Conservation (phyloP, 2,329 filamentous ascomycete genomes). For the Alternaria rosae region DNA sequence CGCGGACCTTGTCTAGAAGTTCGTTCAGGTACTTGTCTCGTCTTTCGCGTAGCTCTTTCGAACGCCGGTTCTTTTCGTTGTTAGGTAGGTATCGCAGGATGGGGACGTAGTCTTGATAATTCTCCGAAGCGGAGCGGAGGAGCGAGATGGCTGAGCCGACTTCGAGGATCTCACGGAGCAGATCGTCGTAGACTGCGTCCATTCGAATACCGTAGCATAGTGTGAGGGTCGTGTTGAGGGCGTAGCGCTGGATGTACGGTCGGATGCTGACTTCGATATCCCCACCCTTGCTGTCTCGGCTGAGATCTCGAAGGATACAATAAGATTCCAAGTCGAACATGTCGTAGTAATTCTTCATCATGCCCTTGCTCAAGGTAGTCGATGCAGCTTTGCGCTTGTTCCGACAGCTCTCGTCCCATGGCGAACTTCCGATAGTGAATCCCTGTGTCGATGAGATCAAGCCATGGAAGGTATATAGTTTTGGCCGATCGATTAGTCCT, state of each 20-base stretch:
- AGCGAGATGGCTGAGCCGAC: slow-evolving; percentile 62
- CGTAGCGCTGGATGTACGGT: slow-evolving; percentile 62
- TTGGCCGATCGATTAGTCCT: slow-evolving; percentile 60
- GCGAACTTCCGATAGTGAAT: slow-evolving; percentile 63
- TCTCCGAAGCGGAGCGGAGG: slow-evolving; percentile 60
- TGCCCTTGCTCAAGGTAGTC: slow-evolving; percentile 56
- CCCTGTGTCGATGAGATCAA: slow-evolving; percentile 59
- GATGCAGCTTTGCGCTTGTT: slow-evolving; percentile 62
- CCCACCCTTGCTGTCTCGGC: slow-evolving; percentile 54
- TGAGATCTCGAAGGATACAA: slow-evolving; percentile 59
- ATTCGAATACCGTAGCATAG: slow-evolving; percentile 64
- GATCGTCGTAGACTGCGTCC: slow-evolving; percentile 61
- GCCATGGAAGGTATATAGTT: slow-evolving; percentile 62
- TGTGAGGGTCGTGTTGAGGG: slow-evolving; percentile 63
- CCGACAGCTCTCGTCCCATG: slow-evolving; percentile 63
- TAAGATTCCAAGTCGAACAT: slow-evolving; percentile 64
- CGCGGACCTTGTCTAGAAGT: slow-evolving; percentile 59
- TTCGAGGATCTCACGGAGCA: slow-evolving; percentile 61
- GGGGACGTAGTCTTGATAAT: slow-evolving; percentile 63
- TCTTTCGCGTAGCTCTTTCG: slow-evolving; percentile 57
- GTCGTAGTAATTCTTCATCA: slow-evolving; percentile 58
- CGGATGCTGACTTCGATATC: slow-evolving; percentile 56
- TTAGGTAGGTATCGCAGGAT: slow-evolving; percentile 60
- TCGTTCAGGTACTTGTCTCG: slow-evolving; percentile 60
- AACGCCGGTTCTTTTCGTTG: slow-evolving; percentile 59